Evolutionary conservation across 1,139 yeast genomes (phyloP), one percentile per base, ranked within the genome.

Genomic region (Yamadazyma trypodendri): DNA sequence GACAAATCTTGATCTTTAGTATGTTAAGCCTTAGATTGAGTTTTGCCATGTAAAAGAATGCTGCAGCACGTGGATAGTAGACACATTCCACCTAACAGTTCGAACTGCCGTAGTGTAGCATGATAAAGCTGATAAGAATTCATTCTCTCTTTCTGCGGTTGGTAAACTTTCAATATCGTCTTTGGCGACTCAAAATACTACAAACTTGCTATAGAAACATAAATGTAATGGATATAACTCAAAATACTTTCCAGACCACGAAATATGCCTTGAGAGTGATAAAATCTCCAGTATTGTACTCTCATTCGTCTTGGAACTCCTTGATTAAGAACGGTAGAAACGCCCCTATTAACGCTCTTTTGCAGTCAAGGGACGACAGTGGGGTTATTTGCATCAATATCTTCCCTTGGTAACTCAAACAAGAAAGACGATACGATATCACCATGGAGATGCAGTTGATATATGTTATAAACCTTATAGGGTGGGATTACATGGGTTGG

Each of bases 401-500:
- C 52, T 65, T 54, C 46, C 77, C 78, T 1, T 37, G 37, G 1
- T 75, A 75, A 48, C 49, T 75, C 12, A 44, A 54, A 14, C 53
- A 53, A 17, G 43, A 51, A 8, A 61, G 49, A 2, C 42, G 40
- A 2, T 40, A 43, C 8, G 46, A 42, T 6, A 52, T 45, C 5
- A 63, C 75, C 4, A 68, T 75, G 28, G 73, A 72, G 77, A 74
- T 48, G 79, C 77, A 1, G 75, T 65, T 1, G 66, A 62, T 60
- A 28, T 62, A 75, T 46, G 58, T 74, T 14, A 64, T 72, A 17
- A 52, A 69, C 21, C 43, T 65, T 4, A 68, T 72, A 36, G 81
- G 80, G 1, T 75, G 78, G 78, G 75, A 69, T 24, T 74, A 72
- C 50, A 78, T 75, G 31, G 80, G 80, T 76, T 24, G 81, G 81